A percentile compares a stretch with the other conserved stretches of the same genome.
phyloP scores from a whole-genome alignment of 108 stramenopile species.

The Hondaea fermentalgiana region DNA sequence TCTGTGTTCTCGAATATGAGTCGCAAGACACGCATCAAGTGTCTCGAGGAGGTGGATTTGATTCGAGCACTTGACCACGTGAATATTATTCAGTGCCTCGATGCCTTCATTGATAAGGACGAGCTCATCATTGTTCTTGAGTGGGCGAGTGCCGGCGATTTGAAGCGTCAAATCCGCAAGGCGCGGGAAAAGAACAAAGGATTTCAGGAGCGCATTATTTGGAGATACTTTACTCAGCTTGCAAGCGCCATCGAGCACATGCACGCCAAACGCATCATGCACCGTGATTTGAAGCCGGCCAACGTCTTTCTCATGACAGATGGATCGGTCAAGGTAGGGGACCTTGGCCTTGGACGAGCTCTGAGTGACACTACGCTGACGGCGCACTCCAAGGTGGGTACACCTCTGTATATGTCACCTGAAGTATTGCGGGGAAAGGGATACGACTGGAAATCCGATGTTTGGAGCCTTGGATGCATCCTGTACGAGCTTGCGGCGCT shows the following conservation, averaged over 20 bases:
- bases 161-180: constrained; percentile 49
- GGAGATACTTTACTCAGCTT: constrained; percentile 42
- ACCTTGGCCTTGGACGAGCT: constrained; percentile 33
- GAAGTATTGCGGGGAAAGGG: constrained; percentile 53
- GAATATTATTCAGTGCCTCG: constrained; percentile 53
- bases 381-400: constrained; percentile 32
- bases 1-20: constrained; percentile 41
- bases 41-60: constrained; percentile 49
- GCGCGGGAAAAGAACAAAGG: constrained; percentile 22
- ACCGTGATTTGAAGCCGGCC: constrained; percentile 49
- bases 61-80: constrained; percentile 44
- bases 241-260: constrained; percentile 32
- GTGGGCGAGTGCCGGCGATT: constrained; percentile 52
- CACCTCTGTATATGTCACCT: constrained; percentile 44
- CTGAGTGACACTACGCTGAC: constrained; percentile 28
- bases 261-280: constrained; percentile 40
- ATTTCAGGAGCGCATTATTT: constrained; percentile 41
- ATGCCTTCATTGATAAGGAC: constrained; percentile 32
- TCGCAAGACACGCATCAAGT: constrained; percentile 38
- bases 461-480: constrained; percentile 58
- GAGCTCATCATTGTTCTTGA: constrained; percentile 43
- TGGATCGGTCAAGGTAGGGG: constrained; percentile 49
- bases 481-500: constrained; percentile 59
- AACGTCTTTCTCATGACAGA: constrained; percentile 45
- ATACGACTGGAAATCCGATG: constrained; percentile 54